Percentiles rank a stretch among this genome's conserved stretches.
Evolutionary conservation across 1,284 basidiomycete species (phyloP).

Genomic region (Vanrija pseudolonga): DNA sequence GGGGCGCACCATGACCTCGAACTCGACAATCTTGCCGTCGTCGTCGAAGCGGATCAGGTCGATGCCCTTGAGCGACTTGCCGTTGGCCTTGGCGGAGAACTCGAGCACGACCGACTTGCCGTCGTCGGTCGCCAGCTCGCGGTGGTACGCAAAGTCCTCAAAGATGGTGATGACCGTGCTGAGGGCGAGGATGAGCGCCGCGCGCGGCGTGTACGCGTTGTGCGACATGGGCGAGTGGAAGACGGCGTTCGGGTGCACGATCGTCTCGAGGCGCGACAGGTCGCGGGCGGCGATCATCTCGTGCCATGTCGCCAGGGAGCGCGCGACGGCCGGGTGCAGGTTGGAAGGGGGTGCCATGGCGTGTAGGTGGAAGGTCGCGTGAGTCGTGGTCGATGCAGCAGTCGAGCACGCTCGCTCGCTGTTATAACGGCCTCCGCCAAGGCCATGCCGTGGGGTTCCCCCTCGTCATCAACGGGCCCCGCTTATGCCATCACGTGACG

Average conservation of each 20-base stretch:
- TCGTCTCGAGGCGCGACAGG: slow-evolving; percentile 2
- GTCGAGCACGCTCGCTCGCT: no score
- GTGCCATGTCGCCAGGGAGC: slow-evolving; percentile 14
- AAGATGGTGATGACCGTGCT: slow-evolving; percentile 13
- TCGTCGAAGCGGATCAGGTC: slow-evolving; percentile 14
- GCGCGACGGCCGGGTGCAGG: slow-evolving; percentile 4
- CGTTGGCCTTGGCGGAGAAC: slow-evolving; percentile 10
- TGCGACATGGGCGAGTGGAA: slow-evolving; percentile 14
- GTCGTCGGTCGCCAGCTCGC: slow-evolving; percentile 7
- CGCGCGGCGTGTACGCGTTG: slow-evolving; percentile 7
- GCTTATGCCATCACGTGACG: no score
- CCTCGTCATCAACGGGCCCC: no score
- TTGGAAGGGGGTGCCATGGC: no score
- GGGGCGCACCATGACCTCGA: slow-evolving; percentile 19
- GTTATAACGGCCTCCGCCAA: no score
- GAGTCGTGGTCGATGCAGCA: no score
- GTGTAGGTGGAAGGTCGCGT: no score
- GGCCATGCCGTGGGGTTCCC: no score
- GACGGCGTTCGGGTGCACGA: slow-evolving; percentile 15
- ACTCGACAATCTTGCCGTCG: slow-evolving; percentile 14
- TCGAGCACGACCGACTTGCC: slow-evolving; percentile 15
- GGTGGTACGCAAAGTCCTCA: slow-evolving; percentile 18
- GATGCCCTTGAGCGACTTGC: slow-evolving; percentile 16
- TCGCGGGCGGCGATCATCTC: slow-evolving; percentile 6
- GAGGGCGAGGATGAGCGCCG: slow-evolving; percentile 11